Evolutionary conservation across 164 flowering plant genomes (phyloP).

Genomic region (Warburgia ugandensis): DNA sequence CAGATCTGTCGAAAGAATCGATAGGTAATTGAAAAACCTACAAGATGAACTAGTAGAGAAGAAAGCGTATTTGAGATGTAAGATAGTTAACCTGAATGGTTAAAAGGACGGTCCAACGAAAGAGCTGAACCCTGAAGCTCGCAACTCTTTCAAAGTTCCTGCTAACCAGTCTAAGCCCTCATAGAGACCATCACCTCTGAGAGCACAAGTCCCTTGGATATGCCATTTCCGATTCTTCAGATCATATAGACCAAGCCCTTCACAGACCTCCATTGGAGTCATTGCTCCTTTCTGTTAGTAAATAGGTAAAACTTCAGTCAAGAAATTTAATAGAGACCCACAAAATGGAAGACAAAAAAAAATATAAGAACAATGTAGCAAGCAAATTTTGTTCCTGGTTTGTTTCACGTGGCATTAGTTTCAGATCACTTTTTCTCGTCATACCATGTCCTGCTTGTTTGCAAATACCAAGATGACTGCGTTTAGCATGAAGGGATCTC

Average conservation of each 20-base stretch:
- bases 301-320: background rate
- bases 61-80: too few relatives aligned
- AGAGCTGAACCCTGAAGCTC: slow-evolving; percentile 41
- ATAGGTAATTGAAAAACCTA: too few relatives aligned
- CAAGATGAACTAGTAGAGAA: too few relatives aligned
- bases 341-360: too few relatives aligned
- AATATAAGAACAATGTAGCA: too few relatives aligned
- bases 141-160: slow-evolving; percentile 69
- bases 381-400: too few relatives aligned
- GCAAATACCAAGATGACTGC: slow-evolving; percentile 94
- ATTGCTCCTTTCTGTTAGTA: slow-evolving; percentile 77
- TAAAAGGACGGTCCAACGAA: slow-evolving; percentile 1
- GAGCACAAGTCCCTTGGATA: slow-evolving; percentile 92
- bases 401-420: too few relatives aligned
- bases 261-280: slow-evolving; percentile 93
- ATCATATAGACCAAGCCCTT: slow-evolving; percentile 82
- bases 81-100: too few relatives aligned
- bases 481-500: slow-evolving; percentile 94
- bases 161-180: slow-evolving; percentile 98
- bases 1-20: too few relatives aligned
- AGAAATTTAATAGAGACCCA: background rate
- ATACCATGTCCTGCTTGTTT: slow-evolving; percentile 97
- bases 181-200: slow-evolving; percentile 88
- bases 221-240: slow-evolving; percentile 95
- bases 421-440: too few relatives aligned